phyloP scores from a whole-genome alignment of 2,329 filamentous ascomycete species.

The Pseudopyrenochaeta lycopersici region DNA sequence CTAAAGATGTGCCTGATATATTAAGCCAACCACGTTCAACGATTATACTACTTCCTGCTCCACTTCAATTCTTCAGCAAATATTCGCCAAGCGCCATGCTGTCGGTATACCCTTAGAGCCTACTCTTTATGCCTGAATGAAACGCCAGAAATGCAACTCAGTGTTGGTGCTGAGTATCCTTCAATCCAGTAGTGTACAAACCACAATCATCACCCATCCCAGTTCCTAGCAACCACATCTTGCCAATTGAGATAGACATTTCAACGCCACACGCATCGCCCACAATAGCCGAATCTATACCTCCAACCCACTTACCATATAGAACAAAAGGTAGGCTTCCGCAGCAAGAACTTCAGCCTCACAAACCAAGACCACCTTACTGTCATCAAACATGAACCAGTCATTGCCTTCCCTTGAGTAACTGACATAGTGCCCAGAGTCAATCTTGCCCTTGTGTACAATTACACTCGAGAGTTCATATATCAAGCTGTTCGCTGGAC shows the following conservation, averaged over 20 bases:
- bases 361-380: constrained; percentile 84
- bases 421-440: constrained; percentile 91
- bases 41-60: background rate
- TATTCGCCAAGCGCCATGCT: background rate
- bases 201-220: too few relatives aligned
- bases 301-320: constrained; percentile 56
- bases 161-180: too few relatives aligned
- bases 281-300: constrained; percentile 19
- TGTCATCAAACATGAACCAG: constrained; percentile 97
- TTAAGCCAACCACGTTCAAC: too few relatives aligned
- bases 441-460: constrained; percentile 91
- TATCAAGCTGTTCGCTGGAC: constrained; percentile 64
- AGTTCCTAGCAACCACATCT: too few relatives aligned
- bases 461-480: constrained; percentile 92
- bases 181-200: too few relatives aligned
- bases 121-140: background rate
- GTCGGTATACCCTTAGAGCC: background rate
- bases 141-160: background rate
- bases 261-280: too few relatives aligned
- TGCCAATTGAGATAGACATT: too few relatives aligned
- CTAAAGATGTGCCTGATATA: too few relatives aligned
- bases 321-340: constrained; percentile 91
- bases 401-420: constrained; percentile 84
- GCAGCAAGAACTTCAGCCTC: constrained; percentile 86
- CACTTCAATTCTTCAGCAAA: too few relatives aligned